Evolutionary conservation across 2,329 filamentous ascomycete genomes (phyloP), one percentile per base, ranked within the genome.

Genomic region (Epichloe elymi): DNA sequence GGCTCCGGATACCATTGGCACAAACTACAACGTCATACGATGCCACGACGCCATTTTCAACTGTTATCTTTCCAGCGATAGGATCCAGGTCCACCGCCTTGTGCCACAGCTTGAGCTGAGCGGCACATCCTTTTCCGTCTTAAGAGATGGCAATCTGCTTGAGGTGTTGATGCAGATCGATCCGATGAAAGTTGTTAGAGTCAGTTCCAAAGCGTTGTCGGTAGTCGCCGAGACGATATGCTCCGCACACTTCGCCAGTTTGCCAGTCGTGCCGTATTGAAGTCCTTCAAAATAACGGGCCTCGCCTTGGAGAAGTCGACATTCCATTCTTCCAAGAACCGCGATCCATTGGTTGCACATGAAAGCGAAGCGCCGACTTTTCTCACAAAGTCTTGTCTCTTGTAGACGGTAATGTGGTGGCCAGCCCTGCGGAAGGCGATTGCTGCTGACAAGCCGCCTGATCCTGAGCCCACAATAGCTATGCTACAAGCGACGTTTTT

Each of bases 191-290:
- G 26, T 30, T 30, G 26, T 30, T 30, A 3, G 26, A 30, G 8
- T 30, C 26, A 10, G 2, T 30, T 30, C 7, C 26, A 30, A 78
- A 83, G 50, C 70, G 70, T 61, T 76, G 64, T 58, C 82, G 73
- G 55, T 84, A 84, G 59, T 83, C 79, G 20, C 66, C 71, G 11
- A 84, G 65, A 54, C 75, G 73, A 56, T 80, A 82, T 3, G 78
- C 74, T 55, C 73, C 80, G 30, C 75, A 69, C 0, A 76, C 72
- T 60, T 82, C 72, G 1, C 80, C 80, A 1, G 78, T 82, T 57
- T 74, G 70, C 79, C 79, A 83, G 61, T 83, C 78, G 6, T 75
- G 75, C 55, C 77, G 79, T 64, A 84, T 82, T 82, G 45, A 84
- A 69, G 55, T 76, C 76, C 58, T 70, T 70, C 50, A 84, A 64